Evolutionary conservation across 192 early-diverging fungal genomes (phyloP), one percentile per base, ranked within the genome.

Genomic region (Coemansia sp.): DNA sequence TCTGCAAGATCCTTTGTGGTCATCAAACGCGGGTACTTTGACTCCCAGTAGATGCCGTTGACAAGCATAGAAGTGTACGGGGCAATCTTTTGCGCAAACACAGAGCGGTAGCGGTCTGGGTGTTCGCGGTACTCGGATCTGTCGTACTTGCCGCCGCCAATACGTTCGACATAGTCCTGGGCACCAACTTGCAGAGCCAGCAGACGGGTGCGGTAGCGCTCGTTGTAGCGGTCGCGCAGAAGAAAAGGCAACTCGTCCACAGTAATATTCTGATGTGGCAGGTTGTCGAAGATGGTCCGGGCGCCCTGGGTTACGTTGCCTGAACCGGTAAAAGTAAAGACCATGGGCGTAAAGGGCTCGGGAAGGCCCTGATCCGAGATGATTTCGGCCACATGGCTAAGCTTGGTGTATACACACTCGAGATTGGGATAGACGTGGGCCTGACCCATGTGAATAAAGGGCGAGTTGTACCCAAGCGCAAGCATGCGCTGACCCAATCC

Each of bases 21-120:
- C 69, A 99, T 72, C 53, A 99, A 76, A 11, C 95, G 90, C 39
- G 97, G 97, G 75, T 85, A 96, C 55, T 86, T 79, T 14, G 77
- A 61, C 70, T 94, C 90, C 97, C 97, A 99, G 83, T 95, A 99
- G 41, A 94, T 93, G 38, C 96, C 97, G 62, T 97, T 98, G 56
- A 96, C 82, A 20, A 98, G 81, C 75, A 94, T 87, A 12, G 90
- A 88, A 13, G 93, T 89, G 69, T 96, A 95, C 2, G 97, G 97
- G 5, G 95, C 95, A 75, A 98, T 88, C 76, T 93, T 91, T 5
- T 90, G 83, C 53, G 93, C 90, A 82, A 95, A 97, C 38, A 85
- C 74, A 16, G 91, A 93, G 62, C 84, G 74, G 71, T 94, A 97
- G 57, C 84, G 69, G 16, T 93, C 86, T 9, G 97, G 97, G 62